Base-by-base conservation (phyloP, 2,329 filamentous ascomycete species). In the Massarina eburnea region DNA sequence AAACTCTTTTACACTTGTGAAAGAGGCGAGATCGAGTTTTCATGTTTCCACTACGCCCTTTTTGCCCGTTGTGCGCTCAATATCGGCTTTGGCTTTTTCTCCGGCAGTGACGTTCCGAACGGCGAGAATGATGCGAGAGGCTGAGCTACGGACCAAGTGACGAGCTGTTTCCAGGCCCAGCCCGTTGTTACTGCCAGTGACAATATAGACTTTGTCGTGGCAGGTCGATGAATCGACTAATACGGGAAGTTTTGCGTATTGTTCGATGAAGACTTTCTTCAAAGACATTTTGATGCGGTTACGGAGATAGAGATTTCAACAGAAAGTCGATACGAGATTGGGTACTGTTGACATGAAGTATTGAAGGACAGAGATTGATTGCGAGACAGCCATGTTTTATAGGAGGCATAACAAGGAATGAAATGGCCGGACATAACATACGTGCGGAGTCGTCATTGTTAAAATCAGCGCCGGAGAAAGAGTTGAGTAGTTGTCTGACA, bases 131-230 rank as follows among this genome's bases (percentile, higher is more conserved):
- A 78, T 58, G 1, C 41, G 41, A 1, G 49, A 51, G 1, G 69
- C 67, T 2, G 66, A 62, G 3, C 72, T 58, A 1, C 58, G 51
- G 3, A 72, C 69, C 29, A 74, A 62, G 45, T 76, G 73, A 5
- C 59, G 55, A 1, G 69, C 66, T 4, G 49, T 45, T 33, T 57
- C 43, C 29, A 45, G 61, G 54, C 39, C 62, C 18, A 55, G 64
- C 1, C 75, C 76, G 8, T 62, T 61, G 46, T 78, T 78, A 6
- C 70, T 64, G 32, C 76, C 76, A 1, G 76, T 79, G 1, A 78
- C 69, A 20, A 78, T 69, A 43, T 73, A 61, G 1, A 71, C 71
- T 43, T 61, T 59, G 5, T 58, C 55, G 2, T 61, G 35, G 26
- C 61, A 46, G 8, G 30, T 44, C n/a, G 18, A n/a, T 29, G 26